phyloP scores from a whole-genome alignment of 176 grass and related monocot species.

The Metroxylon sagu region DNA sequence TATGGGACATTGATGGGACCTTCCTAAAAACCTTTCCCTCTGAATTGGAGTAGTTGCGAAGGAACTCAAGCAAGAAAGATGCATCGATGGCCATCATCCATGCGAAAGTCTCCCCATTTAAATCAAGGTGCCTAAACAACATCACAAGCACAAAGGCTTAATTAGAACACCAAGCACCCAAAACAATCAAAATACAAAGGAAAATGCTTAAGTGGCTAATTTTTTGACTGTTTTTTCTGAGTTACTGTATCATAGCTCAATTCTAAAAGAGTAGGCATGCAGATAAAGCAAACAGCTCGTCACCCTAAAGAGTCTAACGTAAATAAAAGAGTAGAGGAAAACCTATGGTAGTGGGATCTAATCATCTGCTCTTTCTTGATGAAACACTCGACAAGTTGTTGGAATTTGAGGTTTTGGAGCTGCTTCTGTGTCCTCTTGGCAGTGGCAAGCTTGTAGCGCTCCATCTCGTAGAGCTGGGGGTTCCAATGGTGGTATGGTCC shows the following conservation, averaged over 20 bases:
- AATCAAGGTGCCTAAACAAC: slow-evolving; percentile 42
- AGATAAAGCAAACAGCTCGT: too few relatives aligned
- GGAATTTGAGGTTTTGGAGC: background rate
- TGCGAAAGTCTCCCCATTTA: slow-evolving; percentile 37
- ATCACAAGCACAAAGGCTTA: too few relatives aligned
- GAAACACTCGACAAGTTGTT: background rate
- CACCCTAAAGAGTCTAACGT: too few relatives aligned
- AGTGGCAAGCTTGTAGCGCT: slow-evolving; percentile 21
- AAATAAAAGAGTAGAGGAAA: background rate
- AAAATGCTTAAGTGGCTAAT: too few relatives aligned
- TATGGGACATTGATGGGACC: slow-evolving; percentile 27
- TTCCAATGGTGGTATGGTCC: slow-evolving; percentile 20
- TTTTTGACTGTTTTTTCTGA: too few relatives aligned
- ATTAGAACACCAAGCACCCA: too few relatives aligned
- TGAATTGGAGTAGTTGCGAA: slow-evolving; percentile 25
- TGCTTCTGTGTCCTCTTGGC: slow-evolving; percentile 1
- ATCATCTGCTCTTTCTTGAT: slow-evolving; percentile 3
- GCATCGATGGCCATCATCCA: slow-evolving; percentile 95
- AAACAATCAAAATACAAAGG: too few relatives aligned
- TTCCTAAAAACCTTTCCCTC: slow-evolving; percentile 10
- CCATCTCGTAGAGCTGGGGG: slow-evolving; percentile 16
- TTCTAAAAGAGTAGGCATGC: too few relatives aligned
- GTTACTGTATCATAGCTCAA: too few relatives aligned
- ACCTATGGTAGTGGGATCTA: slow-evolving; percentile 14
- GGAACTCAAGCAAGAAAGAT: slow-evolving; percentile 66